Base-by-base conservation (phyloP, 2,329 filamentous ascomycete species). In the Lomentospora prolificans region DNA sequence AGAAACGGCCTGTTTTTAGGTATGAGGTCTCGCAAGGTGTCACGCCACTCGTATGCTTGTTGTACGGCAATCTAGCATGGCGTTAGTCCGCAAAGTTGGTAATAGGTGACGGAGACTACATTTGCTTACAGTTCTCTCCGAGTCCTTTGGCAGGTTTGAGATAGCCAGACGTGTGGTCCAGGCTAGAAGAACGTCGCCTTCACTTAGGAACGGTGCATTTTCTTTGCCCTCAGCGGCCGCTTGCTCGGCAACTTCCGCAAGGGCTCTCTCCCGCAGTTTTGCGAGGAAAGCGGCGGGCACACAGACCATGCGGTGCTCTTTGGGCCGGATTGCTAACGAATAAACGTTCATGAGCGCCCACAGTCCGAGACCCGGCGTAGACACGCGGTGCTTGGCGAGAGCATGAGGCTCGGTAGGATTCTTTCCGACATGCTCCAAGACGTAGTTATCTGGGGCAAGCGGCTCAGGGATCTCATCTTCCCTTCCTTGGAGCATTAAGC, bases 121-220 rank as follows among this genome's bases (percentile, higher is more conserved):
- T 8, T 68, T 55, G 5, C 61, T 65, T 31, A 74, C 59, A 1
- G 62, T 62, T 24, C 61, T 58, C 6, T 57, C 41, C 44, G 66
- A 59, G 36, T 55, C 31, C 25, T 53, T 31, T n/a, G 60, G 60
- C n/a, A 62, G 61, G 51, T 61, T 62, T n/a, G 57, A 61, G 24
- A 62, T 59, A 44, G 62, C 62, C 9, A 67, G 60, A 8, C 67
- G 67, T 7, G 64, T 60, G 61, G 62, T 66, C 68, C 70, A 75
- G 0, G 71, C 69, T 2, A 60, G 53, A 2, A 75, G 61, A 2
- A 74, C 60, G 44, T 75, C 72, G 33, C 65, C 61, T 24, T 74
- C 69, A 44, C 64, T 69, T 10, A 74, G 7, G 52, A 70, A 74
- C 1, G 65, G 57, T 8, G 44, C 50, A 4, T 57, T 51, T 8